Conservation (phyloP, 306 rosid genomes). For the Ziziphus jujuba region DNA sequence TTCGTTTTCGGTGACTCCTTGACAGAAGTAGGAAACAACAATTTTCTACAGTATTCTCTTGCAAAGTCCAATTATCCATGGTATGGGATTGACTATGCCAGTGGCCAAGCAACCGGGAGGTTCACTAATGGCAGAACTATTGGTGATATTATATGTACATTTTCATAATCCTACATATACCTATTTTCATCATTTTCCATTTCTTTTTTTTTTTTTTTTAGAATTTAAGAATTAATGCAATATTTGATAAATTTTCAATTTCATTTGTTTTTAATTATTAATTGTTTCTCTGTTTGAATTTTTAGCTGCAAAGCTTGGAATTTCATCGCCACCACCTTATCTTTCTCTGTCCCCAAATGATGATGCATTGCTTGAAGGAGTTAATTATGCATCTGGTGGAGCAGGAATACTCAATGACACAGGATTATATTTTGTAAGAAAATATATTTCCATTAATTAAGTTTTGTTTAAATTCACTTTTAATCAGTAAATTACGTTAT, state of each 20-base stretch:
- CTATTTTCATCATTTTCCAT: neutral
- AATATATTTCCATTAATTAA: conserved; percentile 16
- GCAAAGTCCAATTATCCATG: conserved; percentile 78
- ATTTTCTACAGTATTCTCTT: conserved; percentile 62
- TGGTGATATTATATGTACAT: conserved; percentile 60
- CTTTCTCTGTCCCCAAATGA: conserved; percentile 54
- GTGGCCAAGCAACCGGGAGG: conserved; percentile 79
- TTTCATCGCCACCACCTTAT: conserved; percentile 71
- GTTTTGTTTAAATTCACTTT: neutral
- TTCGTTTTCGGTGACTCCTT: conserved; percentile 76
- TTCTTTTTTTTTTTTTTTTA: neutral
- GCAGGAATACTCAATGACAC: conserved; percentile 92
- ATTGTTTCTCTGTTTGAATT: conserved; percentile 1
- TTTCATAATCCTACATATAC: neutral
- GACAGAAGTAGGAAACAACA: conserved; percentile 88
- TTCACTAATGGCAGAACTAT: conserved; percentile 89
- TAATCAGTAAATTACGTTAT: neutral
- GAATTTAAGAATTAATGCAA: too few species aligned
- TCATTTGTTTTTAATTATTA: neutral
- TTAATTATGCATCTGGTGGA: conserved; percentile 88
- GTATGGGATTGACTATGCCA: conserved; percentile 77
- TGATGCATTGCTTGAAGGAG: conserved; percentile 64
- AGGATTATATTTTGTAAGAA: conserved; percentile 73
- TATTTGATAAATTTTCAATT: too few species aligned
- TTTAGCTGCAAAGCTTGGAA: conserved; percentile 76